Conservation (phyloP, 2,329 filamentous ascomycete species). For the Clonostachys byssicola region DNA sequence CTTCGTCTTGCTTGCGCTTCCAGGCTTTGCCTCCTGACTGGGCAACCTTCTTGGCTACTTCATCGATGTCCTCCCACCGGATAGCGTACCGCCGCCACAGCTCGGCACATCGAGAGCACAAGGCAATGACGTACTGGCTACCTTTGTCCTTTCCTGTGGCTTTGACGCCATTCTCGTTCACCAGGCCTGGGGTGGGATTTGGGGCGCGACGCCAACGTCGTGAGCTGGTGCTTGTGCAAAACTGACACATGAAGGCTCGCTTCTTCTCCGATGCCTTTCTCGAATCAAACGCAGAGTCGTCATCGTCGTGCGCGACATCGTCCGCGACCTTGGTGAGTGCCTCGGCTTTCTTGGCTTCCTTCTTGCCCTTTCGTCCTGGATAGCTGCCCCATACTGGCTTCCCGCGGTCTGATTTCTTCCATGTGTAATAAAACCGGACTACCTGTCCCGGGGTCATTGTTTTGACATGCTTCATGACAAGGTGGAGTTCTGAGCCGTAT, state of each 20-base stretch:
- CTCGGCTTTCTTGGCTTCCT: slow-evolving; percentile 72
- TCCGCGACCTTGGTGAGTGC: slow-evolving; percentile 77
- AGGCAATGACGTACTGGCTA: slow-evolving; percentile 68
- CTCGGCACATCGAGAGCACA: slow-evolving; percentile 87
- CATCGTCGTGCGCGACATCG: slow-evolving; percentile 85
- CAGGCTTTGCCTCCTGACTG: slow-evolving; percentile 75
- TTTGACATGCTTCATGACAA: slow-evolving; percentile 81
- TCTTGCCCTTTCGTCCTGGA: slow-evolving; percentile 83
- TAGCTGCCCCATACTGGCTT: slow-evolving; percentile 88
- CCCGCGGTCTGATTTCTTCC: slow-evolving; percentile 91
- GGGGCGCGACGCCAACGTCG: slow-evolving; percentile 92
- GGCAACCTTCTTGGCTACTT: slow-evolving; percentile 82
- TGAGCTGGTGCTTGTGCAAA: slow-evolving; percentile 76
- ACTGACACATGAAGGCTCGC: slow-evolving; percentile 87
- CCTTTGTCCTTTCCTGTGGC: slow-evolving; percentile 72
- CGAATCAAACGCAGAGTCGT: slow-evolving; percentile 94
- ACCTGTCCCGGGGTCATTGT: slow-evolving; percentile 75
- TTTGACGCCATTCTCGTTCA: slow-evolving; percentile 56
- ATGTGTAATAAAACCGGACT: slow-evolving; percentile 93
- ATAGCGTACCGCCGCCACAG: slow-evolving; percentile 96
- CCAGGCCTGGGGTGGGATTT: slow-evolving; percentile 65
- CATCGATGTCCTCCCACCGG: slow-evolving; percentile 91
- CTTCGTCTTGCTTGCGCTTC: slow-evolving; percentile 89
- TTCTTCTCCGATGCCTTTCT: slow-evolving; percentile 79
- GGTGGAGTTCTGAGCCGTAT: slow-evolving; percentile 84